phyloP scores from a whole-genome alignment of 192 early-diverging fungal genomes.

The Coemansia sp. region DNA sequence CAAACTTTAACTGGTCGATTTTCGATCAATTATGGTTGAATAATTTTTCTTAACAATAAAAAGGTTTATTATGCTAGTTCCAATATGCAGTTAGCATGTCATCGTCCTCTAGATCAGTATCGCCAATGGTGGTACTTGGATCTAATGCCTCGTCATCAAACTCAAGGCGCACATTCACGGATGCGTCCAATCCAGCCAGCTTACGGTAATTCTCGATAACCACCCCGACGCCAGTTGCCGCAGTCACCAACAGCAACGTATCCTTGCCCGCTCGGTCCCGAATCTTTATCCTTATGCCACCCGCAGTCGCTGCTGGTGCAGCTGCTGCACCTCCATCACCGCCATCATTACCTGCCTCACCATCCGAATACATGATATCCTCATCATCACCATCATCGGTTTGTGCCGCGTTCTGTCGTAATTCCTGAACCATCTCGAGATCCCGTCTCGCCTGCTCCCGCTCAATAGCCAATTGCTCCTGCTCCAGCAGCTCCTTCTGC shows the following conservation, averaged over 20 bases:
- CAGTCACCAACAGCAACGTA: conserved; percentile 29
- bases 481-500: conserved; percentile 28
- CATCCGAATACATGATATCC: not conserved
- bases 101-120: conserved; percentile 41
- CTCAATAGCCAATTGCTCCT: conserved; percentile 15
- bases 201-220: conserved; percentile 52
- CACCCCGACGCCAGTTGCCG: conserved; percentile 40
- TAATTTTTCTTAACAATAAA: too few relatives aligned
- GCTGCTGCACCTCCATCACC: too few relatives aligned
- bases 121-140: conserved; percentile 38
- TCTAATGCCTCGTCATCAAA: conserved; percentile 60
- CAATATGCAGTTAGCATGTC: conserved; percentile 57
- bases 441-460: conserved; percentile 26
- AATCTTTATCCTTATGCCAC: conserved; percentile 41
- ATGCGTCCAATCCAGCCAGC: conserved; percentile 24
- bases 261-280: conserved; percentile 31
- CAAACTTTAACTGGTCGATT: too few relatives aligned
- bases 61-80: too few relatives aligned
- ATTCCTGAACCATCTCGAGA: conserved; percentile 20
- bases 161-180: conserved; percentile 31
- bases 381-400: not conserved
- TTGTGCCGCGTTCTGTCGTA: conserved; percentile 6
- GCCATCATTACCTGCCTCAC: too few relatives aligned
- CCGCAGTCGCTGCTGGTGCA: not conserved
- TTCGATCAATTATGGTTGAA: too few relatives aligned